Conservation (phyloP, 2,329 filamentous ascomycete genomes). For the Sclerotinia minor region DNA sequence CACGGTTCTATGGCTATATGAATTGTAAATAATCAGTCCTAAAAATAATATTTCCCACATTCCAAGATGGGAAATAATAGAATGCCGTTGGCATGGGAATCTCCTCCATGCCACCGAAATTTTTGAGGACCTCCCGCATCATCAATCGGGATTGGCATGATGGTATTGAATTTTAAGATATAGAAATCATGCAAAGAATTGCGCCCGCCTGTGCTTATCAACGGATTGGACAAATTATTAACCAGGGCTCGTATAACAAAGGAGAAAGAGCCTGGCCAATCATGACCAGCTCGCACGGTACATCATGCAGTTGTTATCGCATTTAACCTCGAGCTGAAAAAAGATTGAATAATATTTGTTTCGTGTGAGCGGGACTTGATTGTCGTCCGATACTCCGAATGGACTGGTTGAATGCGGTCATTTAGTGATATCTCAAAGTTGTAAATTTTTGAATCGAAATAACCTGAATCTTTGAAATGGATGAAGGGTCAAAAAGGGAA, state of each 20-base stretch:
- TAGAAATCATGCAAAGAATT: slow-evolving; percentile 12
- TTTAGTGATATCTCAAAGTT: too few species aligned
- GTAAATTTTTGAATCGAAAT: too few species aligned
- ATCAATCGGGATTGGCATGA: background rate
- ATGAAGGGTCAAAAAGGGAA: too few species aligned
- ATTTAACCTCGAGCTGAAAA: background rate
- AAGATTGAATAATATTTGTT: background rate
- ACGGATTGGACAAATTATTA: background rate
- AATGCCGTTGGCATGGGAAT: slow-evolving; percentile 1
- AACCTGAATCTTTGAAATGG: too few species aligned
- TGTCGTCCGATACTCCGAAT: too few species aligned
- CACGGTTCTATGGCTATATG: background rate
- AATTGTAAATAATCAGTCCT: background rate
- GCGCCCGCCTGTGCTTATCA: background rate
- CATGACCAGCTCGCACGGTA: background rate
- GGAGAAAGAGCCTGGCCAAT: slow-evolving; percentile 1
- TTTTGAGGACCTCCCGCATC: background rate
- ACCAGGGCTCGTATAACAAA: slow-evolving; percentile 12
- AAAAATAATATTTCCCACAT: slow-evolving; percentile 3
- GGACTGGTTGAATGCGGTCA: too few species aligned
- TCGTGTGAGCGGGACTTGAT: too few species aligned
- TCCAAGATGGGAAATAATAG: background rate
- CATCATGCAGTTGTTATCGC: slow-evolving; percentile 16
- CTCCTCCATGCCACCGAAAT: too few species aligned
- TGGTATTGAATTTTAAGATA: slow-evolving; percentile 2